Evolutionary conservation across 208 protist genomes (phyloP).

Genomic region (Wallacemonas sp.): DNA sequence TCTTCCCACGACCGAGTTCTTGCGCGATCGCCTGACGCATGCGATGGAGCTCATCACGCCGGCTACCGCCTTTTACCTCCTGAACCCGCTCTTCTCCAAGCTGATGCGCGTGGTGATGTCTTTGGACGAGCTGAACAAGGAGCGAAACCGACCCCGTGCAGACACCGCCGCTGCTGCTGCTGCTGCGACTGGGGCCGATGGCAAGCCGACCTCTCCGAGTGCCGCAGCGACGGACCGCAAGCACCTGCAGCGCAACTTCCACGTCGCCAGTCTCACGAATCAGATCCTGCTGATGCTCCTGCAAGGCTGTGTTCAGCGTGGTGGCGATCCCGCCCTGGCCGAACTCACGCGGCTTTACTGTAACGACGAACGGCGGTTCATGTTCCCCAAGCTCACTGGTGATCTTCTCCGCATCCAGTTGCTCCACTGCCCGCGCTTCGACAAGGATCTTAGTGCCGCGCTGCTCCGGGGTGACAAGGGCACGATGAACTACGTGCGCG

Average conservation of each 20-base stretch:
- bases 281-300: slow-evolving; percentile 83
- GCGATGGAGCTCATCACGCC: slow-evolving; percentile 76
- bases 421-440: slow-evolving; percentile 83
- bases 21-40: slow-evolving; percentile 52
- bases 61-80: slow-evolving; percentile 74
- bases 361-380: slow-evolving; percentile 58
- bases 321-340: slow-evolving; percentile 63
- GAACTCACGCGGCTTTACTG: slow-evolving; percentile 82
- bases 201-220: background rate
- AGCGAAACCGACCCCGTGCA: slow-evolving; percentile 21
- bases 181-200: slow-evolving; percentile 18
- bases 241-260: slow-evolving; percentile 32
- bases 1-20: slow-evolving; percentile 28
- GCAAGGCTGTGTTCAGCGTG: slow-evolving; percentile 67
- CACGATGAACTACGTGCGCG: slow-evolving; percentile 71
- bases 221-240: slow-evolving; percentile 14
- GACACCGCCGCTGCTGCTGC: slow-evolving; percentile 18
- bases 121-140: slow-evolving; percentile 52
- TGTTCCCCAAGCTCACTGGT: slow-evolving; percentile 56
- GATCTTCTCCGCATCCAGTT: slow-evolving; percentile 89
- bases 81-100: slow-evolving; percentile 61
- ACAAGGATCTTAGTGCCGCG: slow-evolving; percentile 82
- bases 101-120: slow-evolving; percentile 55
- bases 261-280: slow-evolving; percentile 62
- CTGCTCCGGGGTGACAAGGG: slow-evolving; percentile 27